Evolutionary conservation across 139 green algal genomes (phyloP).

Genomic region (Coelastrella sp.): DNA sequence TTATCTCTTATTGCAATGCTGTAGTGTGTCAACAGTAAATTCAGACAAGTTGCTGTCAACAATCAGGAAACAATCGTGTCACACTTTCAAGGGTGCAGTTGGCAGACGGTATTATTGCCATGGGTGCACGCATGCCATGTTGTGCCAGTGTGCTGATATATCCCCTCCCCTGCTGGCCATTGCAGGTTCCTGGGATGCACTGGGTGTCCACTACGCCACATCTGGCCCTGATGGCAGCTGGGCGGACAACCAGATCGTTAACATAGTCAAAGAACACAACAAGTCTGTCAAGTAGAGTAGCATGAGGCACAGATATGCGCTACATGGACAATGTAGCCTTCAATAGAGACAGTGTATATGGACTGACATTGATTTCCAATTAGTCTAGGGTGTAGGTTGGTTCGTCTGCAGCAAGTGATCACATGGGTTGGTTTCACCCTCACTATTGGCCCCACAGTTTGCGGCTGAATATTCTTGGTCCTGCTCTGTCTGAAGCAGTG

Average conservation of each 20-base stretch:
- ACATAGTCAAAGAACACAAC: conserved; percentile 50
- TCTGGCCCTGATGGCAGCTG: conserved; percentile 18
- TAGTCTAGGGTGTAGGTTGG: too few species aligned
- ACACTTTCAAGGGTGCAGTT: neutral
- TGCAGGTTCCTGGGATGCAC: conserved; percentile 48
- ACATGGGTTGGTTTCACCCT: too few species aligned
- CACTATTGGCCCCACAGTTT: too few species aligned
- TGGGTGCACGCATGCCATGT: neutral
- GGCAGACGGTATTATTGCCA: too few species aligned
- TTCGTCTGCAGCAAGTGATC: too few species aligned
- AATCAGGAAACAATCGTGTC: neutral
- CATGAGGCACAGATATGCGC: too few species aligned
- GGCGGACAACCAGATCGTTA: conserved; percentile 29
- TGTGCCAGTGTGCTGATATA: neutral
- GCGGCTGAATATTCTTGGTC: too few species aligned
- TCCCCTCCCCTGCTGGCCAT: neutral
- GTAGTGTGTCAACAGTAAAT: neutral
- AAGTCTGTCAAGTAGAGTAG: conserved; percentile 4
- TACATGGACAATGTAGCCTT: too few species aligned
- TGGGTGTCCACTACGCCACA: conserved; percentile 41
- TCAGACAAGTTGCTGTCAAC: neutral
- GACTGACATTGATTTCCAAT: too few species aligned
- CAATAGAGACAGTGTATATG: too few species aligned
- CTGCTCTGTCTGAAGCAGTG: too few species aligned
- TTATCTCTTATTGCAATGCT: neutral